Base-by-base conservation (phyloP, 345 rosid species). In the Euphorbia lathyris region DNA sequence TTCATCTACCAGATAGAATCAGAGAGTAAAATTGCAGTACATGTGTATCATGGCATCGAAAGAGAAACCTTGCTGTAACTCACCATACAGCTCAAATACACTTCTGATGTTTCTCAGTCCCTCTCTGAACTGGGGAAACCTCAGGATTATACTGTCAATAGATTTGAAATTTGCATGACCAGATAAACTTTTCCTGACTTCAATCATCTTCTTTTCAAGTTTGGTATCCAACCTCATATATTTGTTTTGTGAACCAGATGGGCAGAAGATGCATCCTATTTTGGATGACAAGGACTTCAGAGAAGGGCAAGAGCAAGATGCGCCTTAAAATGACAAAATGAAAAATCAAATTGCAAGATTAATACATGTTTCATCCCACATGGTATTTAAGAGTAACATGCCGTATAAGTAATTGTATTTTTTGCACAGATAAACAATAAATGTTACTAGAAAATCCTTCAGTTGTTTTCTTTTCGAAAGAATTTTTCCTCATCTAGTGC, bases 181-280 rank as follows among this genome's bases (percentile, higher is more conserved):
- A 0, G 77, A 64, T 61, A 78, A 75, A 67, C 56, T 83, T 68
- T 77, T 86, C 81, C 84, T 84, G 65, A 86, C 66, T 70, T 88
- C 93, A 25, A 84, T 79, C 83, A 93, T 82, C 82, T 86, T 90
- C 81, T 70, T 83, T 69, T 84, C 85, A 42, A 93, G 92, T 77
- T 84, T 87, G 25, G 84, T 71, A 53, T 90, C 98, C 79, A 90
- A 71, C 75, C 83, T 86, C 70, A 74, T 81, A 63, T 84, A 84
- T 72, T 81, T 93, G 78, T 72, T 82, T 72, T 79, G 23, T 67
- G 89, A 82, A 69, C 81, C 79, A 65, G 88, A 75, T 65, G 66
- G 74, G 79, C 79, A 84, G 62, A 89, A 48, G 77, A 87, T 72
- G 67, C 62, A 72, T 61, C 87, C 87, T 22, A 83, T 30, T 45